Evolutionary conservation across 345 rosid species (phyloP).

Genomic region (Boechera stricta): DNA sequence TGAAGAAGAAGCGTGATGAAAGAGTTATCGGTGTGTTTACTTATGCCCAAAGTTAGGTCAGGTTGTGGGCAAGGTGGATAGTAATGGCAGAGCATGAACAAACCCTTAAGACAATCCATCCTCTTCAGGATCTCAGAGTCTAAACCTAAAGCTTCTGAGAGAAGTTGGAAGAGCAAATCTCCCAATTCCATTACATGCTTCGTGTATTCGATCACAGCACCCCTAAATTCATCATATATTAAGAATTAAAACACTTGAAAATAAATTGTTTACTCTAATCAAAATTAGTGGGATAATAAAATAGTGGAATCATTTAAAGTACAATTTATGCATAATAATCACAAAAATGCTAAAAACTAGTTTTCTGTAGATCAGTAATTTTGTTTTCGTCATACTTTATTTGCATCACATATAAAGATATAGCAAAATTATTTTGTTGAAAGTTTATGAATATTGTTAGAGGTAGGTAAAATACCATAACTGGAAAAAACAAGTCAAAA

Average conservation of each 20-base stretch:
- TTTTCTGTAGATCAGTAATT: no score
- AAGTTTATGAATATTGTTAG: no score
- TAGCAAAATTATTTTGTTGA: no score
- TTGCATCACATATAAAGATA: no score
- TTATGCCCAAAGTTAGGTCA: slow-evolving; percentile 42
- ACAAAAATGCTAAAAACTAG: neutral
- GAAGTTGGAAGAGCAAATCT: slow-evolving; percentile 25
- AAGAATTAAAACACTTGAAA: neutral
- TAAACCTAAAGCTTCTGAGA: slow-evolving; percentile 51
- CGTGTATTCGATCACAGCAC: slow-evolving; percentile 38
- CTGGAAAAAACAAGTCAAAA: no score
- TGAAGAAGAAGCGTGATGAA: slow-evolving; percentile 47
- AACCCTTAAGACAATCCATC: slow-evolving; percentile 37
- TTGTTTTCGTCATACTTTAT: no score
- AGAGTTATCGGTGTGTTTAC: slow-evolving; percentile 44
- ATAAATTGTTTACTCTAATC: neutral
- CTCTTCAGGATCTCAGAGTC: slow-evolving; percentile 25
- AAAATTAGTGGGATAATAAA: neutral
- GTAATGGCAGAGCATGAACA: slow-evolving; percentile 41
- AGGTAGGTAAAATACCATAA: no score
- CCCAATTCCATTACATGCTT: slow-evolving; percentile 40
- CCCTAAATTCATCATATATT: slow-evolving; percentile 9
- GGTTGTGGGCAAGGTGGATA: slow-evolving; percentile 54
- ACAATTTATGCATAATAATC: neutral
- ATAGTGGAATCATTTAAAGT: neutral